Percentiles rank a stretch among this genome's conserved stretches.
Evolutionary conservation across 106 monocot species (phyloP).

Genomic region (Narthecium ossifragum): DNA sequence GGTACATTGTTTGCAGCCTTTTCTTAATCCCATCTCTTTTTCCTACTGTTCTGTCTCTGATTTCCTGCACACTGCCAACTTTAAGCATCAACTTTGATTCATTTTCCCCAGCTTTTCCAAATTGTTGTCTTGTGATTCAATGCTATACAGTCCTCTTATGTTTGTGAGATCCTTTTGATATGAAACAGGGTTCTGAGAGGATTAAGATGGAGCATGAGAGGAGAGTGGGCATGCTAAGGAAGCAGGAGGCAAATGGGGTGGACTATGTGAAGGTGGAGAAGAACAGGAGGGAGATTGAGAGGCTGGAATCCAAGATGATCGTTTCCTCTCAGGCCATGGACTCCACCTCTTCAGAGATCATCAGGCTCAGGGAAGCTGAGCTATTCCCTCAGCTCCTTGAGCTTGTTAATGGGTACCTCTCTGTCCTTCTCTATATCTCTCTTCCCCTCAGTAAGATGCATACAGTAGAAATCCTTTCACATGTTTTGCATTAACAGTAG

Average conservation of each 20-base stretch:
- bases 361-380: conserved; percentile 73
- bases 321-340: conserved; percentile 84
- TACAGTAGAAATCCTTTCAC: no score
- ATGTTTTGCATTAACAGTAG: no score
- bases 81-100: no score
- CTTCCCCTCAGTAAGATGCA: no score
- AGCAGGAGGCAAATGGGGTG: conserved; percentile 47
- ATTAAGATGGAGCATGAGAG: conserved; percentile 55
- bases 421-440: not conserved
- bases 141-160: no score
- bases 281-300: conserved; percentile 86
- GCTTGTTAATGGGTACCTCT: conserved; percentile 59
- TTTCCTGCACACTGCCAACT: no score
- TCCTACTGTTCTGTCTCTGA: not conserved
- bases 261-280: conserved; percentile 84
- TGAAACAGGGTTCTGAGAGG: conserved; percentile 44
- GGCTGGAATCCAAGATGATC: conserved; percentile 67
- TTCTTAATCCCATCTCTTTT: not conserved
- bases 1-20: conserved; percentile 28
- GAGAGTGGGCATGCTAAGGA: conserved; percentile 41
- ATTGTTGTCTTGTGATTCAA: no score
- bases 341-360: conserved; percentile 77
- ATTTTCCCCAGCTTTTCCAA: no score
- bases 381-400: conserved; percentile 90
- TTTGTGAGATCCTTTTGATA: conserved; percentile 1